Evolutionary conservation across 2,329 filamentous ascomycete genomes (phyloP).

Genomic region (Scedosporium aurantiacum): DNA sequence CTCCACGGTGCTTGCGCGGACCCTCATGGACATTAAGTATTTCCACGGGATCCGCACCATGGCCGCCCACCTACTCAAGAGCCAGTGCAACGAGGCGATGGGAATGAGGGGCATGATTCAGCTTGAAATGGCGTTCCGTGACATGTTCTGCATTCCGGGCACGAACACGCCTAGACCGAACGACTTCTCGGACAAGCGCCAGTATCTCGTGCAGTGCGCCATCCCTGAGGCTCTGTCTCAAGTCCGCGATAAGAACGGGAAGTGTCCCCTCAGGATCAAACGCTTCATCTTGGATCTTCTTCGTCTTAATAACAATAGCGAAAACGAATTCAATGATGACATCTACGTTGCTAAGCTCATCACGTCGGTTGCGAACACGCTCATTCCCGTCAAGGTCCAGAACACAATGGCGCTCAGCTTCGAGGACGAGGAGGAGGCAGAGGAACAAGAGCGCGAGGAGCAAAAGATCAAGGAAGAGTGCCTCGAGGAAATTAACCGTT

Average conservation of each 20-base stretch:
- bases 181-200: conserved; percentile 77
- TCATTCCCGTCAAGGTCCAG: conserved; percentile 37
- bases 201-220: conserved; percentile 74
- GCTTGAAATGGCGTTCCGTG: conserved; percentile 73
- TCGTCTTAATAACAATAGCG: conserved; percentile 87
- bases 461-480: conserved; percentile 40
- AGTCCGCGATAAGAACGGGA: conserved; percentile 60
- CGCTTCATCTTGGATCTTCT: conserved; percentile 81
- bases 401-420: conserved; percentile 32
- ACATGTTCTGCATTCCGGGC: conserved; percentile 75
- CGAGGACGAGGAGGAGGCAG: conserved; percentile 28
- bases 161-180: conserved; percentile 76
- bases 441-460: conserved; percentile 28
- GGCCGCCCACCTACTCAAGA: conserved; percentile 68
- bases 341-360: conserved; percentile 80
- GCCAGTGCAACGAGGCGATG: conserved; percentile 55
- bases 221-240: conserved; percentile 73
- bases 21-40: conserved; percentile 82
- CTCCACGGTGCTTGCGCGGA: conserved; percentile 80
- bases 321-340: conserved; percentile 80
- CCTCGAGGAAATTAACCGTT: conserved; percentile 54
- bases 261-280: conserved; percentile 68
- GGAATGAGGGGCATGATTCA: conserved; percentile 75
- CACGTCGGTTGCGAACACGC: conserved; percentile 44
- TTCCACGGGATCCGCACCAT: conserved; percentile 86